Base-by-base conservation (phyloP, 2,329 filamentous ascomycete genomes). In the Madurella fahalii region DNA sequence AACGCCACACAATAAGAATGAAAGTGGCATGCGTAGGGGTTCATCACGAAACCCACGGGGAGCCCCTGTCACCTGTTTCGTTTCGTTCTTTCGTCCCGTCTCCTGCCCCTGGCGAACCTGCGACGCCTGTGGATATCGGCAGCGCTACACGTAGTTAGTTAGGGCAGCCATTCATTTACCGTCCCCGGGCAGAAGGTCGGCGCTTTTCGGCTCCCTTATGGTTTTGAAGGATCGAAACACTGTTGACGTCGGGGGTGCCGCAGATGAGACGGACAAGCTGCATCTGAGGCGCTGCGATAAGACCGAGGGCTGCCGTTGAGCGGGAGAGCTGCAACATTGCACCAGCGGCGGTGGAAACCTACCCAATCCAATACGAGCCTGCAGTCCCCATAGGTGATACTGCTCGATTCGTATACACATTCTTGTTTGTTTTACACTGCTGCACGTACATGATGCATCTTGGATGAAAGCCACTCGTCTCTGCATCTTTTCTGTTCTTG, bases 41-140 rank as follows among this genome's bases (percentile, higher is more conserved):
- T 37, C 34, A 9, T 37, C 34, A 37, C 34, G 34, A 37, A 37
- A 37, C 34, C 34, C 34, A 37, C 9, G 34, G 11, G 9, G 34
- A 25, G 25, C 25, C 34, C 34, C 34, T 37, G 34, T 37, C 34
- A 37, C 51, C 40, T 25, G 45, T 53, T 53, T 53, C 40, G 40
- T 53, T 49, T 49, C 40, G 37, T 42, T 37, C 15, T 31, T 42
- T 37, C 15, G 15, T 13, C 37, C 25, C 13, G 39, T 49, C 17
- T 41, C 13, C 37, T 16, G 9, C 25, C 41, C 47, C 41, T 40
- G 40, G 40, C 40, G 20, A 41, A 45, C 25, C 16, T 32, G 41
- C 15, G 31, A 2, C n/a, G n/a, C 15, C 20, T 25, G 15, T 31
- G 13, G 9, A 25, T 44, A 5, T 15, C 11, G 16, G 48, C 17